Conservation (phyloP, 805 yeast species). For the Zygoascus tannicola region DNA sequence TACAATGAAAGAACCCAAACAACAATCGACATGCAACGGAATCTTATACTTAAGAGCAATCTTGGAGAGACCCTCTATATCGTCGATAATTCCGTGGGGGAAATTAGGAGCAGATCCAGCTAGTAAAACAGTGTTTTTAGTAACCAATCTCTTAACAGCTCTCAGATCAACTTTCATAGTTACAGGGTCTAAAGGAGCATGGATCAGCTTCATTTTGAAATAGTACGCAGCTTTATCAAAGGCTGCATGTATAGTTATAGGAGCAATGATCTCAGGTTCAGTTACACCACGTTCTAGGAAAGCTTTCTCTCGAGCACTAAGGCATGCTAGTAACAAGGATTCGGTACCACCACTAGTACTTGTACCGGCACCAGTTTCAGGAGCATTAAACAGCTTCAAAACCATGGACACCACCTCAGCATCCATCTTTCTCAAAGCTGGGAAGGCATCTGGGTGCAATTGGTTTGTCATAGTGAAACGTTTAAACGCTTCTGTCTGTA, state of each 20-base stretch:
- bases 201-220: conserved; percentile 75
- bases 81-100: conserved; percentile 94
- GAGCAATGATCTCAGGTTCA: conserved; percentile 81
- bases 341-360: conserved; percentile 95
- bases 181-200: conserved; percentile 63
- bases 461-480: conserved; percentile 84
- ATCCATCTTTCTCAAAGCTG: conserved; percentile 94
- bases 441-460: conserved; percentile 93
- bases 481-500: conserved; percentile 71
- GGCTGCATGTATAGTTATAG: conserved; percentile 88
- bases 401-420: conserved; percentile 92
- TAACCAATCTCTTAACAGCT: conserved; percentile 57
- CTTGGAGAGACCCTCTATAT: conserved; percentile 60
- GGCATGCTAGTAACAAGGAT: conserved; percentile 73
- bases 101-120: conserved; percentile 95
- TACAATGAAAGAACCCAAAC: conserved; percentile 86
- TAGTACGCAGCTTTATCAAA: conserved; percentile 87
- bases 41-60: conserved; percentile 58
- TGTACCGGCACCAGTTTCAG: conserved; percentile 65
- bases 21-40: conserved; percentile 92
- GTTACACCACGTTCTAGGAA: conserved; percentile 42
- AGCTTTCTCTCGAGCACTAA: conserved; percentile 80
- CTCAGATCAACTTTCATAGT: conserved; percentile 59
- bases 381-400: conserved; percentile 70
- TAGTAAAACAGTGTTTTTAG: conserved; percentile 68